These are phyloP conservation scores for Chenopodium berlandieri DNA, from an alignment of 148 eudicot species.

Conservation along the genomic window DNA sequence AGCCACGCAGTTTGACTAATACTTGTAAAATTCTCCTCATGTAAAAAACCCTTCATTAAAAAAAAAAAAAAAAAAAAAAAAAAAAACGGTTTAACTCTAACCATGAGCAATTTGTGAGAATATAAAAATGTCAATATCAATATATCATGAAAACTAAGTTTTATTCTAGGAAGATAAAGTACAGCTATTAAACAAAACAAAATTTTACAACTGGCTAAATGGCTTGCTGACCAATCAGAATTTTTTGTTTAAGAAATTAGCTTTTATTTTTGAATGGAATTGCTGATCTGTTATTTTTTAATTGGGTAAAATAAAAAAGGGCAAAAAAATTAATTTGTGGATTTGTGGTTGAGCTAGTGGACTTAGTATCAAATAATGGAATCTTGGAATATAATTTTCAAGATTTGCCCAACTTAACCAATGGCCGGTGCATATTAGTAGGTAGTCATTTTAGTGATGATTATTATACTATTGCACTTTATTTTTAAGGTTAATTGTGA, in stretches of 20 bases:
- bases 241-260: neutral
- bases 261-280: neutral
- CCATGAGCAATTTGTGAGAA: too few species aligned
- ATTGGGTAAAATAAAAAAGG: neutral
- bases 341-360: neutral
- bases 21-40: too few species aligned
- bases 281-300: neutral
- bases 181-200: neutral
- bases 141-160: neutral
- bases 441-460: too few species aligned
- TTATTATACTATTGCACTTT: neutral
- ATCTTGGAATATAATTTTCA: constrained; percentile 15
- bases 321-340: neutral
- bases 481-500: neutral
- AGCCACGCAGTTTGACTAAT: too few species aligned
- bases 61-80: too few species aligned
- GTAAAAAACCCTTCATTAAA: too few species aligned
- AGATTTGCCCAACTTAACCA: neutral
- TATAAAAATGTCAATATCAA: too few species aligned
- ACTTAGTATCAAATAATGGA: constrained; percentile 6
- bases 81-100: too few species aligned
- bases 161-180: neutral
- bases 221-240: neutral
- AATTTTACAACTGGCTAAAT: neutral
- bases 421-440: neutral